Percentiles rank a stretch among this genome's conserved stretches.
Conservation (phyloP, 1,284 basidiomycete genomes). For the Pyrrhoderma lamaoense region DNA sequence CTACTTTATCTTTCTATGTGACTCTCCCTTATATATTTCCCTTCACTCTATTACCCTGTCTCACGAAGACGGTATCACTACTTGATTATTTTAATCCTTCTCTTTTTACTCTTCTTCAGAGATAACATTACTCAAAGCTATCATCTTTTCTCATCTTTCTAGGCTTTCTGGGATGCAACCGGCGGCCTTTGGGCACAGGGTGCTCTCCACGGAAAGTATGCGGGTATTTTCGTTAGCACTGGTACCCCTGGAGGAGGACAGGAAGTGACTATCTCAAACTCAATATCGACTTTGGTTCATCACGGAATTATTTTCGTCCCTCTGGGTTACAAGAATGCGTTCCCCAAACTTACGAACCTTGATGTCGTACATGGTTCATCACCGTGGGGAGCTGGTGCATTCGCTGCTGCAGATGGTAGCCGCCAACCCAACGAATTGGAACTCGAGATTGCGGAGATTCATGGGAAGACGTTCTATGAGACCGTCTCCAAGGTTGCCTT, state of each 20-base stretch:
- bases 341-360: constrained; percentile 51
- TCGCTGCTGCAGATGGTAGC: constrained; percentile 56
- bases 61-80: no score
- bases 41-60: no score
- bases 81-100: no score
- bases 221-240: constrained; percentile 62
- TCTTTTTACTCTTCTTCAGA: no score
- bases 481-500: constrained; percentile 37
- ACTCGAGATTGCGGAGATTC: constrained; percentile 54
- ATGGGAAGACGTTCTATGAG: constrained; percentile 57
- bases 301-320: constrained; percentile 79
- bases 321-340: constrained; percentile 62
- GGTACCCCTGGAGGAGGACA: constrained; percentile 66
- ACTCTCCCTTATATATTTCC: no score
- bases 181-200: constrained; percentile 72
- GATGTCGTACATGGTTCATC: constrained; percentile 66
- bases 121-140: neutral
- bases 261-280: constrained; percentile 58
- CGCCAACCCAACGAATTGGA: constrained; percentile 59
- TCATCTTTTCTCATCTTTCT: constrained; percentile 6
- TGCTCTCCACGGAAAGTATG: constrained; percentile 77
- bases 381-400: constrained; percentile 71
- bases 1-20: no score
- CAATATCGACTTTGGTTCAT: constrained; percentile 71
- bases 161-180: constrained; percentile 80